Base-by-base conservation (phyloP, 2,329 filamentous ascomycete species). In the Ophiosphaerella herpotricha region DNA sequence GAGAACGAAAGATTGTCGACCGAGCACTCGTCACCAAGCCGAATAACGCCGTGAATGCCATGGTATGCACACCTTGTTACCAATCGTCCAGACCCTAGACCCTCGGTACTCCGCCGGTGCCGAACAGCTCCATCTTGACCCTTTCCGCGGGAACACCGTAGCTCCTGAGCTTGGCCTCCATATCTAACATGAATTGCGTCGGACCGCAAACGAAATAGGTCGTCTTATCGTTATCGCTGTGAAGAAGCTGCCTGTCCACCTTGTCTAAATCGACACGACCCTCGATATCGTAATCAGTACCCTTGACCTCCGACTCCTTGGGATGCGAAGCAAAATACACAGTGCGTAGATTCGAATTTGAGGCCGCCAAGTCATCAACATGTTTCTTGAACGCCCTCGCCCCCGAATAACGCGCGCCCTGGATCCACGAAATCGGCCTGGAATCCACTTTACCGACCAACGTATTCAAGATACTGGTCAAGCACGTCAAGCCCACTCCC, bases 141-240 rank as follows among this genome's bases (percentile, higher is more conserved):
- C 83, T 81, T 26, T 79, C 78, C n/a, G 72, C 70, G 1, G 76
- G 71, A 1, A 91, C 85, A 0, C 86, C 86, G 47, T 77, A 71
- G 2, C 63, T 74, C 58, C 78, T 73, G 48, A 91, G 74, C 58
- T 75, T 78, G 7, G 73, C 70, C 56, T 82, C 76, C 18, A 82
- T 75, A 33, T 83, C 81, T 8, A 79, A 61, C 89, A 92, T 92
- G 77, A 91, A 92, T 7, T 70, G 66, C 52, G 80, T 78, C 0
- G 89, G 88, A 0, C 89, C 89, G 64, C 89, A 92, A 45, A 90
- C 74, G 60, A 83, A 91, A 70, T 91, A 92, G 63, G 85, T 77
- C 0, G 89, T 78, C 37, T 73, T 73, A 1, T 71, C 42, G 58
- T 87, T 75, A 16, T 77, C 74, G 1, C 86, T 66, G 57, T 80